Conservation (phyloP, 768 basidiomycete species). For the Mycena galopus region DNA sequence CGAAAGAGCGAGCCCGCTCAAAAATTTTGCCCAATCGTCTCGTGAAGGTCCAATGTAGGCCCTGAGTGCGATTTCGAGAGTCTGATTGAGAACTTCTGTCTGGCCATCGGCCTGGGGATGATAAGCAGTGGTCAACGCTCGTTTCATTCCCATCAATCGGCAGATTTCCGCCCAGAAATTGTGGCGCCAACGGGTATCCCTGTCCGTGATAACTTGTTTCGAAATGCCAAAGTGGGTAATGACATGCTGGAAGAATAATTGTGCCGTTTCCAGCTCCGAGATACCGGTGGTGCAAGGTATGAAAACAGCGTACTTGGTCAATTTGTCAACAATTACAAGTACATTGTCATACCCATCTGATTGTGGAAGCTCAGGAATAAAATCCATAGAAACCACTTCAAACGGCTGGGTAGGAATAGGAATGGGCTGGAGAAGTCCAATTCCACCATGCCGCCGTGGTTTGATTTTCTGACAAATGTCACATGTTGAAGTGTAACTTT, state of each 20-base stretch:
- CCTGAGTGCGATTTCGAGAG: background rate
- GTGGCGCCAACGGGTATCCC: background rate
- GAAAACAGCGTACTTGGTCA: background rate
- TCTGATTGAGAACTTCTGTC: background rate
- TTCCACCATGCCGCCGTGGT: background rate
- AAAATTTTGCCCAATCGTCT: background rate
- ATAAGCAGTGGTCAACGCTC: background rate
- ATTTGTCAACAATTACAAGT: background rate
- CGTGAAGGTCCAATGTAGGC: background rate
- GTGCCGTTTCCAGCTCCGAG: background rate
- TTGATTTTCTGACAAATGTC: constrained; percentile 1
- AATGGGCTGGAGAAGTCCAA: background rate
- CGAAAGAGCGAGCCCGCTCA: background rate
- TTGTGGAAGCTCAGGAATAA: background rate
- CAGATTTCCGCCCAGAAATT: constrained; percentile 6
- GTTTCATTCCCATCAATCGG: constrained; percentile 1
- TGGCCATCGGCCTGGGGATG: constrained; percentile 7
- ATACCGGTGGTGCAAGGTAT: background rate
- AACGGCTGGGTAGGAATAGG: constrained; percentile 2
- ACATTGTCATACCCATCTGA: background rate
- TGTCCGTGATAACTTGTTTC: background rate
- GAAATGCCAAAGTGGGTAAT: background rate
- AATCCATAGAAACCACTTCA: constrained; percentile 2
- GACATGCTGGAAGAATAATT: constrained; percentile 6
- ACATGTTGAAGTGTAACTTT: background rate